Evolutionary conservation across 305 asterid genomes (phyloP), one percentile per base, ranked within the genome.

Genomic region (Lippia alba): DNA sequence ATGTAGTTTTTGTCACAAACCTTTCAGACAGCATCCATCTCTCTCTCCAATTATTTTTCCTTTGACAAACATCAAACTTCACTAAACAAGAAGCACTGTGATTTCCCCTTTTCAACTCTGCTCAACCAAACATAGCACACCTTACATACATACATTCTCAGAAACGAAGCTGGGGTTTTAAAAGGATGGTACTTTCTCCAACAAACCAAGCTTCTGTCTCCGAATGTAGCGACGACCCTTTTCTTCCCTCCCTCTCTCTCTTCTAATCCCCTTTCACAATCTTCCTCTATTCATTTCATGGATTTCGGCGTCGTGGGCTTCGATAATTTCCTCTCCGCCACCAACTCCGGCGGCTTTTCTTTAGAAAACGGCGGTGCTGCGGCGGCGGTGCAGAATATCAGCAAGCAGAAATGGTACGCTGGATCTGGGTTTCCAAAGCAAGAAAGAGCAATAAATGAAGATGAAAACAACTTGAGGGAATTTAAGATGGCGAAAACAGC

Each of bases 281-380:
- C 4, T 60, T 61, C 12, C 54, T 33, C 34, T 15, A 51, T 32
- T 62, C 64, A 36, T 70, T 30, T n/a, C 30, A 91, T 89, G 97
- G 96, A 91, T 79, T 87, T 89, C 72, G 88, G 80, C 48, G 78
- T 66, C 34, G 83, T 88, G 79, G 84, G 83, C 34, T 76, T 85
- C 67, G 96, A 84, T 45, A 73, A 66, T 67, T 56, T 75, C 33
- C 70, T 74, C 73, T 56, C 66, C 67, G 74, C 86, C 50, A 80
- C 50, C 69, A 46, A 72, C 19, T 46, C 67, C 18, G 76, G 53
- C 50, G 60, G 68, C 53, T 74, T 73, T 20, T 48, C 79, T 50
- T 44, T 74, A 0, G 78, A 83, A 17, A 76, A 69, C 48, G 73
- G 44, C 4, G 39, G 30, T 24, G 30, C 30, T 24, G 30, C 30